phyloP scores from a whole-genome alignment of 164 flowering plant genomes.

The Vitis riparia region DNA sequence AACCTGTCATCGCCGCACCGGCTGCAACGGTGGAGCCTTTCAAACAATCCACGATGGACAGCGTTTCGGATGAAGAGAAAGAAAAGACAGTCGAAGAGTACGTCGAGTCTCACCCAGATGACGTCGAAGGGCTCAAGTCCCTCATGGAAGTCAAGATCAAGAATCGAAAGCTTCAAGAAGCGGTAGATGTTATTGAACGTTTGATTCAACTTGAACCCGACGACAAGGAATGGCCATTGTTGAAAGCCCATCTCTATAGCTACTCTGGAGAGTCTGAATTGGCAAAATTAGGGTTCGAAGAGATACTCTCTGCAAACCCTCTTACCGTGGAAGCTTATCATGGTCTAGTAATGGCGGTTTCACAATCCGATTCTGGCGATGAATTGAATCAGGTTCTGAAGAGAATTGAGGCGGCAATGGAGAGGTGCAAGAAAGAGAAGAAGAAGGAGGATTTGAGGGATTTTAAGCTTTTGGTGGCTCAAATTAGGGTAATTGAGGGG shows the following conservation, averaged over 20 bases:
- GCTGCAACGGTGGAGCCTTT: constrained; percentile 25
- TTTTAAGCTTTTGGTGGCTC: constrained; percentile 78
- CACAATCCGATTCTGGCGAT: constrained; percentile 30
- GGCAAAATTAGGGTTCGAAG: constrained; percentile 62
- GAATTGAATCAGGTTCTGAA: constrained; percentile 44
- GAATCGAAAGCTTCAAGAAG: constrained; percentile 51
- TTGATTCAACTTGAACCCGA: constrained; percentile 61
- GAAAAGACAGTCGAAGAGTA: constrained; percentile 54
- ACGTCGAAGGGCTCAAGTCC: constrained; percentile 42
- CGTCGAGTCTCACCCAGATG: constrained; percentile 40
- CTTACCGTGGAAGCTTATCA: constrained; percentile 77
- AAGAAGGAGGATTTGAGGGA: constrained; percentile 58
- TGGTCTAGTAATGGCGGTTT: constrained; percentile 61
- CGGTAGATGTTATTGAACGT: constrained; percentile 50
- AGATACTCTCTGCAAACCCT: constrained; percentile 61
- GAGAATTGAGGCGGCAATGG: constrained; percentile 56
- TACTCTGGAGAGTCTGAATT: constrained; percentile 47
- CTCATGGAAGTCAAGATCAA: constrained; percentile 73
- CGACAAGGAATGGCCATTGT: constrained; percentile 65
- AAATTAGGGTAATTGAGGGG: constrained; percentile 64
- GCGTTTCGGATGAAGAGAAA: constrained; percentile 33
- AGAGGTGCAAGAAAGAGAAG: constrained; percentile 60
- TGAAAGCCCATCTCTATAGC: constrained; percentile 54
- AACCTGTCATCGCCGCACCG: constrained; percentile 44
- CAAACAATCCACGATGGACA: constrained; percentile 3